Conservation (phyloP, 2,329 filamentous ascomycete species). For the Exophiala dermatitidis region DNA sequence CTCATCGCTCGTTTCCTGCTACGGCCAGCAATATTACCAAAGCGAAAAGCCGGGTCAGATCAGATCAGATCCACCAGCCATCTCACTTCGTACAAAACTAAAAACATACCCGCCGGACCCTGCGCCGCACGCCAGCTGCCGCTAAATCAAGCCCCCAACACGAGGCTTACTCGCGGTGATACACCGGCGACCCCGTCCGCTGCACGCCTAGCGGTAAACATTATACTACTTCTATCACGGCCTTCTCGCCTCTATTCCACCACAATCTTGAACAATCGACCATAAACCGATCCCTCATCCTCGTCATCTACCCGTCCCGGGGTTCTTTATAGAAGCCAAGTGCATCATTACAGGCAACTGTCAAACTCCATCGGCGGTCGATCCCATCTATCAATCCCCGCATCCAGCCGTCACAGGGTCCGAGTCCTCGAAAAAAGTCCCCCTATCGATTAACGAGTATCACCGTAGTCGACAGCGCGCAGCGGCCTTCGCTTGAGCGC, state of each 20-base stretch:
- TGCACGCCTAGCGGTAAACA: too few species aligned
- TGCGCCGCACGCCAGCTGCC: not conserved
- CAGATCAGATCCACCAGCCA: not conserved
- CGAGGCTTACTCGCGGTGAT: not conserved
- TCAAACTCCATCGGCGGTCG: not conserved
- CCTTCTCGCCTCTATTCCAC: too few species aligned
- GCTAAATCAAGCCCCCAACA: not conserved
- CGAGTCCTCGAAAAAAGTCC: too few species aligned
- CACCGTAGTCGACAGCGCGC: not conserved
- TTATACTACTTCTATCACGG: too few species aligned
- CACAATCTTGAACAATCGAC: too few species aligned
- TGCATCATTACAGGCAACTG: not conserved
- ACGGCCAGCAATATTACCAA: not conserved
- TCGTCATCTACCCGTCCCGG: not conserved
- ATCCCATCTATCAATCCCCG: not conserved
- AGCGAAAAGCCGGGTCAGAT: not conserved
- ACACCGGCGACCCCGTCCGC: too few species aligned
- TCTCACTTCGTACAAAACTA: not conserved
- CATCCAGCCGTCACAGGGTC: not conserved
- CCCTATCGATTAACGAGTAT: not conserved
- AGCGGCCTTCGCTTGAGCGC: not conserved
- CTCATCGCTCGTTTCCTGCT: not conserved
- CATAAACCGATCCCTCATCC: too few species aligned
- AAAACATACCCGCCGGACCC: not conserved
- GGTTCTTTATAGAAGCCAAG: not conserved